These are phyloP conservation scores for Hypericum perforatum DNA, from an alignment of 345 rosid species.

Conservation along the genomic window DNA sequence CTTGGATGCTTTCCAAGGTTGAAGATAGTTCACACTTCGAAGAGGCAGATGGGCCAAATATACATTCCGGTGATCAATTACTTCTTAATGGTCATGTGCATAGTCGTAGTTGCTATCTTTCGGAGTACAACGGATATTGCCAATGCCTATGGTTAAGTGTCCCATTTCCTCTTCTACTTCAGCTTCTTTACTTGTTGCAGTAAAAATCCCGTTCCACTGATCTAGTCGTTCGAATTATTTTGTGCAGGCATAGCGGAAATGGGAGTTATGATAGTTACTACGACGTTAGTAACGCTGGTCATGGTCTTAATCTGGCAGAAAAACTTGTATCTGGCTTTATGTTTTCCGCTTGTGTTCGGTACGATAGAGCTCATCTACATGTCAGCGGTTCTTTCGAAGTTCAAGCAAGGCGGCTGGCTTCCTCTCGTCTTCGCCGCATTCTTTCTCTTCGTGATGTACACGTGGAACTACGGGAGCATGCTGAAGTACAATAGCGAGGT, in stretches of 20 bases:
- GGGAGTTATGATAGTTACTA: constrained; percentile 91
- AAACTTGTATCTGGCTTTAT: constrained; percentile 61
- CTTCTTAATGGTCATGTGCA: constrained; percentile 90
- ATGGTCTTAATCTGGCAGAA: constrained; percentile 97
- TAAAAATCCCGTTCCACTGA: not conserved
- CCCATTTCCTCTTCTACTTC: constrained; percentile 3
- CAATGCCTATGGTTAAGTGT: constrained; percentile 78
- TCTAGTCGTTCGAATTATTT: not conserved
- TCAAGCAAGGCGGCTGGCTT: constrained; percentile 86
- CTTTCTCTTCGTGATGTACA: constrained; percentile 78
- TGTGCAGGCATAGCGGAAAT: constrained; percentile 91
- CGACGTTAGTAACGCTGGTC: constrained; percentile 73
- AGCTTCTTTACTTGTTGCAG: constrained; percentile 1
- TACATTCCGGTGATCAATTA: constrained; percentile 86
- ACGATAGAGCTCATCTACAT: constrained; percentile 65
- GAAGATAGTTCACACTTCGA: constrained; percentile 93
- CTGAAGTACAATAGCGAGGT: constrained; percentile 90
- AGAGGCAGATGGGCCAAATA: constrained; percentile 76
- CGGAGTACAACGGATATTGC: constrained; percentile 86
- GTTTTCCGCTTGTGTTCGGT: constrained; percentile 80
- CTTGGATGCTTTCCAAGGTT: constrained; percentile 95
- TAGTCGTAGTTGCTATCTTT: constrained; percentile 75
- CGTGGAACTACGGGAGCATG: constrained; percentile 93
- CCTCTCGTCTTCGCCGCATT: constrained; percentile 66
- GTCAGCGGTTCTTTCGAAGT: constrained; percentile 70